Evolutionary conservation across 1,284 basidiomycete species (phyloP), one percentile per base, ranked within the genome.

Genomic region (Somion occarium): DNA sequence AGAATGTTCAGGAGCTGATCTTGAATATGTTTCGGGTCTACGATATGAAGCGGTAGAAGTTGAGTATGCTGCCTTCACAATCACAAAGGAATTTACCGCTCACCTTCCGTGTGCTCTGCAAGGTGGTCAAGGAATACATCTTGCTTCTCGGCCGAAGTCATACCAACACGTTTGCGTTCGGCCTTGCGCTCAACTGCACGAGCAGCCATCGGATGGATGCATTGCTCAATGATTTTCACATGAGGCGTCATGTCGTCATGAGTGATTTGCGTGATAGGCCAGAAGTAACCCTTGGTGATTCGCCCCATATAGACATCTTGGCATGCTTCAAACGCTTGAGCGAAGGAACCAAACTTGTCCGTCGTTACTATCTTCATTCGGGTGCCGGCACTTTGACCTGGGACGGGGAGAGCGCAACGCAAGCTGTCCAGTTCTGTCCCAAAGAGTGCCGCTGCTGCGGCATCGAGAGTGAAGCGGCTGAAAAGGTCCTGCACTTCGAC

Each of bases 1-100:
- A 90, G 68, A 63, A 90, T 80, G 60, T 80, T 89, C n/a, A 90
- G 68, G 5, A 88, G 65, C 57, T 88, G 84, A 61, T 88, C 83
- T 24, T 82, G 79, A 53, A 88, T 85, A 38, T 82, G 62, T 13
- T 74, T 66, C 15, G 69, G 68, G 59, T 83, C 80, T 84, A 37
- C n/a, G 9, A 5, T 26, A 27, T 9, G 30, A 38, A 18, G 44
- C 44, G 41, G 39, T 23, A 26, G 22, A 34, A 7, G 15, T 7
- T 38, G 55, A 46, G 19, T 48, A 38, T 7, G 7, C 30, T 34
- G 30, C 7, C 30, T 34, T 34, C n/a, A n/a, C 15, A 41, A 20
- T 4, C 11, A 34, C 24, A 44, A 46, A n/a, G 50, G 42, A 38
- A 24, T 38, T 44, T n/a, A 18, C 15, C 25, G 22, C 25, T 30